Evolutionary conservation across 2,329 filamentous ascomycete species (phyloP).

Genomic region (Microdochium trichocladiopsis): DNA sequence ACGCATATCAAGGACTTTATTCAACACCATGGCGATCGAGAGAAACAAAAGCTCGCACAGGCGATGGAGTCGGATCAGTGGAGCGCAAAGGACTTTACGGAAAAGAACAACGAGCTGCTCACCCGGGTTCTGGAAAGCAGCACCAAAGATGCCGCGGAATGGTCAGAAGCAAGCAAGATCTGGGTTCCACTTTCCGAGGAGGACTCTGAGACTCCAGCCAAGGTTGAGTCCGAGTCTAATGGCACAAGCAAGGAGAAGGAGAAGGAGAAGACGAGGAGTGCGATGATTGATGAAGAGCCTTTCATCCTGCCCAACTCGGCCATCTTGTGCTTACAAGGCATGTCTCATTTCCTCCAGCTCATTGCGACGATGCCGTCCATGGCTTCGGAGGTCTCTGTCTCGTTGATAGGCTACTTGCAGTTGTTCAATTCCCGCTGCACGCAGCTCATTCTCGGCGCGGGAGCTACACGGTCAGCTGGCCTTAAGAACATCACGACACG

Average conservation of each 20-base stretch:
- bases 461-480: slow-evolving; percentile 80
- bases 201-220: slow-evolving; percentile 23
- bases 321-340: slow-evolving; percentile 70
- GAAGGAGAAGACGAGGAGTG: slow-evolving; percentile 63
- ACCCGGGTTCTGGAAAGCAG: slow-evolving; percentile 60
- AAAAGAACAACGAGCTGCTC: slow-evolving; percentile 53
- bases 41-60: slow-evolving; percentile 68
- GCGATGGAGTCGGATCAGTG: slow-evolving; percentile 77
- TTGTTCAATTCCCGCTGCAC: slow-evolving; percentile 93
- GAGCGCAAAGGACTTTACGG: slow-evolving; percentile 69
- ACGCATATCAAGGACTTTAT: slow-evolving; percentile 78
- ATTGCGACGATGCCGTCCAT: slow-evolving; percentile 83
- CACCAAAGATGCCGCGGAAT: slow-evolving; percentile 60
- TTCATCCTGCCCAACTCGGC: slow-evolving; percentile 84
- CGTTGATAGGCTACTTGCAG: slow-evolving; percentile 78
- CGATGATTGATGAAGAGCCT: slow-evolving; percentile 74
- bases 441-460: slow-evolving; percentile 93
- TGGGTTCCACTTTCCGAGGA: slow-evolving; percentile 42
- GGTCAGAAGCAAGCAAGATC: slow-evolving; percentile 55
- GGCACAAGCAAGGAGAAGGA: slow-evolving; percentile 21
- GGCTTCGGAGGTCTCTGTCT: slow-evolving; percentile 72
- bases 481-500: slow-evolving; percentile 96
- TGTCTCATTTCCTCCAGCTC: slow-evolving; percentile 77
- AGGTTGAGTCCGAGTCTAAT: slow-evolving; percentile 33
- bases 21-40: slow-evolving; percentile 59